phyloP scores from a whole-genome alignment of 2,329 filamentous ascomycete genomes.

The Gnomoniopsis smithogilvyi region DNA sequence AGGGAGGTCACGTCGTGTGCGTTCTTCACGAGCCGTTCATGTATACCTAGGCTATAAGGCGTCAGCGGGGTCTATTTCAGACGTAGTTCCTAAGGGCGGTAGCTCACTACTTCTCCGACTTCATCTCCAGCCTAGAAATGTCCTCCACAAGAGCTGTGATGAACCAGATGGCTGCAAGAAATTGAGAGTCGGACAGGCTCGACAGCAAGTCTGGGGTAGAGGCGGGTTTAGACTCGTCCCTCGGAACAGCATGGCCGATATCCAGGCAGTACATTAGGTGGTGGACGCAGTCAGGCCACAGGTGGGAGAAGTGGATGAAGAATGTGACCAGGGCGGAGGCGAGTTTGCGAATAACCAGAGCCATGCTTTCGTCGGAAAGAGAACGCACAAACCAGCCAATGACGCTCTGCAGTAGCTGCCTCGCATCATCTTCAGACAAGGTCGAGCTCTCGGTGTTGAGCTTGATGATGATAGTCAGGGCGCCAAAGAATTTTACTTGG shows the following conservation, averaged over 20 bases:
- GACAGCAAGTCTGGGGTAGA: slow-evolving; percentile 41
- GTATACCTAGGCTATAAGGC: slow-evolving; percentile 32
- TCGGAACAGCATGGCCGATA: slow-evolving; percentile 40
- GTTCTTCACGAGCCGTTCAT: slow-evolving; percentile 38
- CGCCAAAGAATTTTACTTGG: slow-evolving; percentile 87
- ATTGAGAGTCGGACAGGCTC: slow-evolving; percentile 44
- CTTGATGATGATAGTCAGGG: slow-evolving; percentile 89
- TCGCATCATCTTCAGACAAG: slow-evolving; percentile 55
- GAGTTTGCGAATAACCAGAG: slow-evolving; percentile 68
- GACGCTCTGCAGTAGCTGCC: slow-evolving; percentile 57
- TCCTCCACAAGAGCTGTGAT: slow-evolving; percentile 62
- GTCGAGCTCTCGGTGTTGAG: slow-evolving; percentile 76
- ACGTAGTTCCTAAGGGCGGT: slow-evolving; percentile 26
- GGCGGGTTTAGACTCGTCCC: slow-evolving; percentile 44
- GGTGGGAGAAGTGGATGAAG: slow-evolving; percentile 66
- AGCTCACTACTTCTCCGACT: slow-evolving; percentile 53
- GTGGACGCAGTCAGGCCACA: slow-evolving; percentile 64
- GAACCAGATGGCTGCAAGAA: slow-evolving; percentile 64
- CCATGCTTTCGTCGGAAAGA: slow-evolving; percentile 47
- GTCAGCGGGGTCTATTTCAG: slow-evolving; percentile 8
- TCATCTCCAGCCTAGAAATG: slow-evolving; percentile 63
- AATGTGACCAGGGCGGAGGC: slow-evolving; percentile 75
- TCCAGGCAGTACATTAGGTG: slow-evolving; percentile 61
- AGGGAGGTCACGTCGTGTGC: slow-evolving; percentile 37
- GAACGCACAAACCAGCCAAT: slow-evolving; percentile 60